Conservation (phyloP, 2,329 filamentous ascomycete genomes). For the Domatiomyces catenatus region DNA sequence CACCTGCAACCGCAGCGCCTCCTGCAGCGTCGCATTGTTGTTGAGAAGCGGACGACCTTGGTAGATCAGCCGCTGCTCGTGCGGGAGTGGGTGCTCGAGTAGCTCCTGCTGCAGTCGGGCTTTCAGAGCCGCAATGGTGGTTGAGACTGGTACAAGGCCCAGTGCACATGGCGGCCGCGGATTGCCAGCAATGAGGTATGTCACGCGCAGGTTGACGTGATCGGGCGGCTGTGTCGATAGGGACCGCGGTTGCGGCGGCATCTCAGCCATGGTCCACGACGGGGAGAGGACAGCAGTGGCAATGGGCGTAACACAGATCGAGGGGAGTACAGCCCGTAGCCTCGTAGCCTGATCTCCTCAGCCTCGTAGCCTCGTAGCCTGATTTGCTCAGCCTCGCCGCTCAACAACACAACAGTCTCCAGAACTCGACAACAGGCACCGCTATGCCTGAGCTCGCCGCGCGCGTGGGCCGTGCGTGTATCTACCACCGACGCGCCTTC, state of each 20-base stretch:
- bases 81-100: slow-evolving; percentile 30
- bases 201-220: slow-evolving; percentile 13
- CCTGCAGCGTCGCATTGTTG: slow-evolving; percentile 32
- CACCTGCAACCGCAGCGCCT: slow-evolving; percentile 38
- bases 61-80: slow-evolving; percentile 43
- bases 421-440: neutral
- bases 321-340: neutral
- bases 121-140: slow-evolving; percentile 39
- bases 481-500: slow-evolving; percentile 9
- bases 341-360: too few relatives aligned
- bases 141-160: slow-evolving; percentile 22
- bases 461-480: slow-evolving; percentile 11
- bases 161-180: slow-evolving; percentile 17
- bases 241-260: neutral
- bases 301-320: neutral
- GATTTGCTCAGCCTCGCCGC: neutral
- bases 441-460: slow-evolving; percentile 3
- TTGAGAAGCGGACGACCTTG: slow-evolving; percentile 38
- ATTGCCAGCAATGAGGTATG: slow-evolving; percentile 14
- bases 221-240: slow-evolving; percentile 1
- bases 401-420: neutral
- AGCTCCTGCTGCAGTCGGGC: slow-evolving; percentile 35
- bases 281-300: neutral
- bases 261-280: neutral
- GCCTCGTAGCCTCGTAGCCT: too few relatives aligned